Conservation (phyloP, 768 basidiomycete species). For the Russula earlei region DNA sequence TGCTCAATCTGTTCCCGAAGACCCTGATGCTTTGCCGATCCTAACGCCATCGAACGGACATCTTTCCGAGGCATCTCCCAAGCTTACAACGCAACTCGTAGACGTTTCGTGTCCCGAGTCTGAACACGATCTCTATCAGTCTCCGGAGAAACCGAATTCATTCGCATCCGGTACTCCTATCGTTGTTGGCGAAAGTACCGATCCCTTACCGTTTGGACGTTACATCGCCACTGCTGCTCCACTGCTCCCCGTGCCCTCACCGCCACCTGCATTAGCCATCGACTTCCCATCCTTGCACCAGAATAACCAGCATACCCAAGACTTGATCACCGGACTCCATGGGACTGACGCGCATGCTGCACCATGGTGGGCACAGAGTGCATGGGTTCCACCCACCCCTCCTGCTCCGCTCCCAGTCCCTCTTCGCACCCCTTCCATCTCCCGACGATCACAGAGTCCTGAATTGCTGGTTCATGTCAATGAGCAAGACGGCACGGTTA, state of each 20-base stretch:
- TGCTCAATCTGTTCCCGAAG: background rate
- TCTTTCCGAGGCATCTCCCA: background rate
- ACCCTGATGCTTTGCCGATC: background rate
- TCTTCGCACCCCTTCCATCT: slow-evolving; percentile 8
- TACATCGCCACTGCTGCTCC: slow-evolving; percentile 1
- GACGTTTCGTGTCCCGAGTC: background rate
- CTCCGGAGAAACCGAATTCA: background rate
- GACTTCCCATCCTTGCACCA: slow-evolving; percentile 11
- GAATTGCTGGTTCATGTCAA: slow-evolving; percentile 1
- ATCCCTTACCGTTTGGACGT: background rate
- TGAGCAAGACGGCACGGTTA: background rate
- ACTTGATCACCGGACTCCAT: background rate
- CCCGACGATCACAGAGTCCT: slow-evolving; percentile 3
- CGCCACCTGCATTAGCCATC: slow-evolving; percentile 7
- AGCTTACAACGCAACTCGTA: background rate
- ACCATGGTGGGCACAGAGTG: slow-evolving; percentile 11
- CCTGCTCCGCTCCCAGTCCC: slow-evolving; percentile 11
- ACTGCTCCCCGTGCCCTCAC: slow-evolving; percentile 13
- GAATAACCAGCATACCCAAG: background rate
- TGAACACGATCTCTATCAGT: background rate
- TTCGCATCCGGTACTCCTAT: background rate
- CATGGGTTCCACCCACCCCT: slow-evolving; percentile 13
- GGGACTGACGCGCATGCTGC: background rate
- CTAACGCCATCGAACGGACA: background rate
- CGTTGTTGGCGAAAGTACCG: background rate